Percentiles rank a stretch among this genome's conserved stretches.
phyloP scores from a whole-genome alignment of 2,329 filamentous ascomycete genomes.

The Fusarium sp. region DNA sequence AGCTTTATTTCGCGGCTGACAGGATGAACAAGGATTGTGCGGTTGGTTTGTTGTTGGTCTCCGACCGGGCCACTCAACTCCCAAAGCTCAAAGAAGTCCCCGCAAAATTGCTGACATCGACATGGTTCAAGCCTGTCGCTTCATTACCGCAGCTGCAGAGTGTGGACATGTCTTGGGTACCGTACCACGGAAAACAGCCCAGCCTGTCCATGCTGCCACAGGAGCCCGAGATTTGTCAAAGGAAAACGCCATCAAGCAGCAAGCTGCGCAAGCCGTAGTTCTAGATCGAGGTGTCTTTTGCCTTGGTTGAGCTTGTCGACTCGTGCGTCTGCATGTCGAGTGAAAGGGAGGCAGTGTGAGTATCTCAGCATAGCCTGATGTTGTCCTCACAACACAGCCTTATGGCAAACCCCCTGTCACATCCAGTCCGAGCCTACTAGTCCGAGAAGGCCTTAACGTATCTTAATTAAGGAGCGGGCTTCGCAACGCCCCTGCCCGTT shows the following conservation, averaged over 20 bases:
- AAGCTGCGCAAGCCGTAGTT: neutral
- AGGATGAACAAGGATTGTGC: neutral
- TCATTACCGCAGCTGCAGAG: neutral
- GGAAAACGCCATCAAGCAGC: neutral
- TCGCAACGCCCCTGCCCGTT: neutral
- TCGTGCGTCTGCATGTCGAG: neutral
- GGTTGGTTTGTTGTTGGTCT: neutral
- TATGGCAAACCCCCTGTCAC: neutral
- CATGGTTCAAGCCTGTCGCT: constrained; percentile 1
- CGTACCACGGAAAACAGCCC: neutral
- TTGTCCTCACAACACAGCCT: constrained; percentile 19
- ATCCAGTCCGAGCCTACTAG: neutral
- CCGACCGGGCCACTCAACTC: neutral
- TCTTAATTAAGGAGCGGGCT: constrained; percentile 1
- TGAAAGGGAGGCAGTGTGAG: neutral
- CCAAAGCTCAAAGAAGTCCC: neutral
- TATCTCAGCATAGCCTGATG: neutral
- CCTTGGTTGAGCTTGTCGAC: neutral
- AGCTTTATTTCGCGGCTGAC: constrained; percentile 15
- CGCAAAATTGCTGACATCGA: constrained; percentile 7
- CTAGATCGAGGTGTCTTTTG: neutral
- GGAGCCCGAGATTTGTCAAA: neutral
- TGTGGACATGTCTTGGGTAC: neutral
- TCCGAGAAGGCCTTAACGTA: neutral
- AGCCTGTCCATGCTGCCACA: neutral